Evolutionary conservation across 257 asterid genomes (phyloP).

Genomic region (Primulina huaijiensis): DNA sequence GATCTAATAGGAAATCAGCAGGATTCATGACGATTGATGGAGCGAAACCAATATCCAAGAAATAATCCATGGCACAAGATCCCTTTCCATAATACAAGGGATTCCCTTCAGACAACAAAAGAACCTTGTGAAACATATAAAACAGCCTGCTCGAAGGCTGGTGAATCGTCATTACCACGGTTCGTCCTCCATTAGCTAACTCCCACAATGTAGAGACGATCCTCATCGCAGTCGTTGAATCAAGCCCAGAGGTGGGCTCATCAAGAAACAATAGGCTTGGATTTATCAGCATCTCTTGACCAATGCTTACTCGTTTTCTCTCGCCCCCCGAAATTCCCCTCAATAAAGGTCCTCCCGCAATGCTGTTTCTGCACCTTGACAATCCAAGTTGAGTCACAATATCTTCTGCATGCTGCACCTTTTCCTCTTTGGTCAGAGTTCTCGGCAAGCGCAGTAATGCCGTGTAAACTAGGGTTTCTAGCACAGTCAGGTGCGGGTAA

Average conservation of each 20-base stretch:
- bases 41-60: constrained; percentile 47
- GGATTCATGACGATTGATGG: constrained; percentile 78
- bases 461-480: constrained; percentile 66
- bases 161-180: constrained; percentile 74
- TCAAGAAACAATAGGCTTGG: constrained; percentile 71
- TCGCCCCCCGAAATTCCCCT: constrained; percentile 87
- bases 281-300: constrained; percentile 81
- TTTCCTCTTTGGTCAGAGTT: constrained; percentile 34
- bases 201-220: constrained; percentile 65
- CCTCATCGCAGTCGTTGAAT: constrained; percentile 74
- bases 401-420: constrained; percentile 45
- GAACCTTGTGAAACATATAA: constrained; percentile 73
- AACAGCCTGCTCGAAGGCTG: constrained; percentile 81
- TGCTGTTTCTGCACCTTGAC: constrained; percentile 44
- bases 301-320: constrained; percentile 75
- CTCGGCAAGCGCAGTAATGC: constrained; percentile 69
- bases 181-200: constrained; percentile 58
- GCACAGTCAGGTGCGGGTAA: constrained; percentile 74
- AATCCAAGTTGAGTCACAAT: constrained; percentile 61
- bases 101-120: constrained; percentile 65
- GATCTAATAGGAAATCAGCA: constrained; percentile 76
- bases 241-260: constrained; percentile 86
- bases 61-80: constrained; percentile 45
- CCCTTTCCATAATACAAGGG: constrained; percentile 69
- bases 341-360: constrained; percentile 41